phyloP scores from a whole-genome alignment of 192 early-diverging fungal species.

The Backusella luteola region DNA sequence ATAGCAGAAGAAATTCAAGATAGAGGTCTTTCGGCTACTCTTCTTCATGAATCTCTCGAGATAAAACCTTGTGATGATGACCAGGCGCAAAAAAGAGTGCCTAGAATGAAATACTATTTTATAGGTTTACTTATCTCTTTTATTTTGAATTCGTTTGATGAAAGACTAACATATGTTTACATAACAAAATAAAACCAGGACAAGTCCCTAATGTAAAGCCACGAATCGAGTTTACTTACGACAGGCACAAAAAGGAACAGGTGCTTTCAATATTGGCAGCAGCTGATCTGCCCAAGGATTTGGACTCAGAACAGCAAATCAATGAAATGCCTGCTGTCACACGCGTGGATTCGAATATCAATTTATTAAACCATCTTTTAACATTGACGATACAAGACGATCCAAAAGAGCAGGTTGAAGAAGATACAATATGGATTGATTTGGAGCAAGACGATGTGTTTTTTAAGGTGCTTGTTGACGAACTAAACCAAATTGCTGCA shows the following conservation, averaged over 20 bases:
- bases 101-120: constrained; percentile 31
- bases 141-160: background rate
- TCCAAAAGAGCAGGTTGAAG: background rate
- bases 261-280: background rate
- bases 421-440: constrained; percentile 20
- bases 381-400: constrained; percentile 3
- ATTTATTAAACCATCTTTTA: constrained; percentile 4
- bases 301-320: background rate
- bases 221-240: constrained; percentile 14
- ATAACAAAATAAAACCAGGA: background rate
- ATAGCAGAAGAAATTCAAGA: constrained; percentile 69
- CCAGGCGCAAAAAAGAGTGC: background rate
- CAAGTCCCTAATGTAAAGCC: constrained; percentile 10
- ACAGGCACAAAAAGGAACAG: constrained; percentile 9
- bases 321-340: background rate
- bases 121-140: constrained; percentile 7
- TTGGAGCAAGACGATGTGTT: constrained; percentile 39
- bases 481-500: constrained; percentile 14
- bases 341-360: background rate
- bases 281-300: background rate
- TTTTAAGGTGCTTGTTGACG: constrained; percentile 28
- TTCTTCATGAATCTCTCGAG: constrained; percentile 26
- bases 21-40: constrained; percentile 37
- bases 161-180: background rate
- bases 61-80: background rate